Base-by-base conservation (phyloP, 352 stramenopile species). In the Phytopythium vexans region DNA sequence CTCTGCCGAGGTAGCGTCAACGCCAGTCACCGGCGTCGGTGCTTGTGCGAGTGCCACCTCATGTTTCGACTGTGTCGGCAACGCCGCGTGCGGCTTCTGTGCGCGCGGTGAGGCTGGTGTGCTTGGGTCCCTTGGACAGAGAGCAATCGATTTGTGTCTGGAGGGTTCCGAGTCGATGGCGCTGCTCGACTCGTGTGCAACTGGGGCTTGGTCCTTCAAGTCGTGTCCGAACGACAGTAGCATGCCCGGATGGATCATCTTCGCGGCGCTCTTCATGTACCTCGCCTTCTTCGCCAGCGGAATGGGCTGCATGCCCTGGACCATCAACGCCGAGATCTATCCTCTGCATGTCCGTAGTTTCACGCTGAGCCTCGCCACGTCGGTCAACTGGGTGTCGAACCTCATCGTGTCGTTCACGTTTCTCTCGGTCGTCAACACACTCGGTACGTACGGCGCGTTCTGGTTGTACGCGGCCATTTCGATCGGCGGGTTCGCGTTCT, bases 301-400 rank as follows among this genome's bases (percentile, higher is more conserved):
- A 51, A 91, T 93, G 80, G 83, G 84, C 5, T 86, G 74, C 33
- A 89, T 97, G 70, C 92, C 95, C 1, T 98, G 94, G 94, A 97
- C 89, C 1, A 94, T 98, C 56, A 97, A 97, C 62, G 83, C 86
- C 33, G 95, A 98, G 69, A 98, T 98, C 60, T 98, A 97, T 64
- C 89, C 90, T 6, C 68, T 96, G 7, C 72, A 84, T 35, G 82
- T 88, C 15, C 90, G 95, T 36, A 96, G 84, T 33, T 76, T 95
- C 15, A 87, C 82, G 7, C 79, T 97, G 2, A 95, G 85, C 49
- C 60, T 88, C 7, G 82, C 90, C 4, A 98, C 95, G 12, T 86
- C 86, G 2, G 83, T 94, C 11, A 97, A 97, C 64, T 98, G 95
- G 94, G 48, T 97, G 52, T 72, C 79, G 8, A 98, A 98, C 64